These are phyloP conservation scores for Elsinoe fawcettii DNA, from an alignment of 2,329 filamentous ascomycete genomes.

Conservation along the genomic window DNA sequence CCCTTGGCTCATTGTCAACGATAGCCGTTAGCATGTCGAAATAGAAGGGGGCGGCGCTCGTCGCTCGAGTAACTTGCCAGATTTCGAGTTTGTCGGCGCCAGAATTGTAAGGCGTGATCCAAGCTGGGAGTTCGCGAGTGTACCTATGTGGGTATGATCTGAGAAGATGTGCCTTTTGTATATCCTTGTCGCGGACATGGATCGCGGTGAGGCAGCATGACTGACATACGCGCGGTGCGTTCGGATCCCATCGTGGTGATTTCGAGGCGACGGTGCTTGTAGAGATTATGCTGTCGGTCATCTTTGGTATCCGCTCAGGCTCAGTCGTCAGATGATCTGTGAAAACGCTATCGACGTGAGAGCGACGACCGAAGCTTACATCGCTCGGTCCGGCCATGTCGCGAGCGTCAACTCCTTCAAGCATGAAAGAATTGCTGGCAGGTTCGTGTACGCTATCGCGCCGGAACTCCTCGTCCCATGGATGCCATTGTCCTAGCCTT, in stretches of 20 bases:
- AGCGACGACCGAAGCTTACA: background rate
- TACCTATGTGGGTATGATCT: slow-evolving; percentile 44
- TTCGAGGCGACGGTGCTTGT: background rate
- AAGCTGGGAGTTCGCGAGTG: slow-evolving; percentile 33
- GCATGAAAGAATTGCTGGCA: background rate
- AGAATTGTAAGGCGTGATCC: slow-evolving; percentile 43
- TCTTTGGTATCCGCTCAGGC: background rate
- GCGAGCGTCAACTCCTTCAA: background rate
- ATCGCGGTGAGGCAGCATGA: slow-evolving; percentile 43
- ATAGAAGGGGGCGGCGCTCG: slow-evolving; percentile 46
- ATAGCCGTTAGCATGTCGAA: slow-evolving; percentile 43
- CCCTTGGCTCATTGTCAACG: slow-evolving; percentile 32
- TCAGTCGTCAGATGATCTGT: background rate
- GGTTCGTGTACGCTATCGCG: slow-evolving; percentile 4
- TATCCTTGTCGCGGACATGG: slow-evolving; percentile 34
- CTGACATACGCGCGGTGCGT: slow-evolving; percentile 29
- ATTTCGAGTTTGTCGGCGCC: slow-evolving; percentile 41
- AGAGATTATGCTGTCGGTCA: background rate
- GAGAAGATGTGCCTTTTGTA: slow-evolving; percentile 42
- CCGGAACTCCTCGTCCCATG: slow-evolving; percentile 29
- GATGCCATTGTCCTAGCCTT: slow-evolving; percentile 39
- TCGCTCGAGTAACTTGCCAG: slow-evolving; percentile 46
- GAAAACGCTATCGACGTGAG: slow-evolving; percentile 8
- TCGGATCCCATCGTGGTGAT: slow-evolving; percentile 15
- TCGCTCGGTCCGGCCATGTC: background rate